Percentiles rank a stretch among this genome's conserved stretches.
phyloP scores from a whole-genome alignment of 2,329 filamentous ascomycete species.

The Drechslerella dactyloides region DNA sequence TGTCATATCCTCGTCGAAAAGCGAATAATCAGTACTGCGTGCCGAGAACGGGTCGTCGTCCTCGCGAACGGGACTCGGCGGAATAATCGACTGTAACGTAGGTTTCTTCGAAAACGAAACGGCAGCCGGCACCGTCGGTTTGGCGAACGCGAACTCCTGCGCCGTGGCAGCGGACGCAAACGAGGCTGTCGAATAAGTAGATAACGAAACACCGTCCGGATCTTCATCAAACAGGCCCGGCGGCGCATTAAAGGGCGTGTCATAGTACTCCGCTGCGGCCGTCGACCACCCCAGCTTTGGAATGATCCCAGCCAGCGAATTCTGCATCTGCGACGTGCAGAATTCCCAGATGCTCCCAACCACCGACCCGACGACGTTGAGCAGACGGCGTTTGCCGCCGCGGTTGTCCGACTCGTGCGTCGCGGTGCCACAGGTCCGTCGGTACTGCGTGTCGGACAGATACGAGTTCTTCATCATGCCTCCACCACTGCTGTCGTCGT shows the following conservation, averaged over 20 bases:
- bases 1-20: slow-evolving; percentile 38
- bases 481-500: not conserved
- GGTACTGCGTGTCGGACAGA: slow-evolving; percentile 40
- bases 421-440: slow-evolving; percentile 44
- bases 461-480: slow-evolving; percentile 43
- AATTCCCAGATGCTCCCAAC: slow-evolving; percentile 51
- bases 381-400: slow-evolving; percentile 41
- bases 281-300: slow-evolving; percentile 49
- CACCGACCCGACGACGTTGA: slow-evolving; percentile 49
- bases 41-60: slow-evolving; percentile 26
- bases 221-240: slow-evolving; percentile 43
- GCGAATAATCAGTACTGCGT: slow-evolving; percentile 27
- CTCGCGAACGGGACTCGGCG: slow-evolving; percentile 40
- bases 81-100: slow-evolving; percentile 36
- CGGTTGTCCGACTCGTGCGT: slow-evolving; percentile 39
- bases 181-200: slow-evolving; percentile 9
- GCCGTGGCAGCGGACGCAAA: too few relatives aligned
- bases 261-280: slow-evolving; percentile 42
- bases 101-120: slow-evolving; percentile 33
- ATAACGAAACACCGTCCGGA: not conserved
- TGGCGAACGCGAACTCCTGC: slow-evolving; percentile 14
- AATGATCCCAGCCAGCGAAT: slow-evolving; percentile 48
- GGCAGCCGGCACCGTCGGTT: slow-evolving; percentile 16
- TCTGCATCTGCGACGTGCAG: slow-evolving; percentile 47
- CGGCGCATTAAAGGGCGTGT: slow-evolving; percentile 47